Percentiles rank a stretch among this genome's conserved stretches.
Conservation (phyloP, 495 filamentous ascomycete genomes). For the Aspergillus steynii region DNA sequence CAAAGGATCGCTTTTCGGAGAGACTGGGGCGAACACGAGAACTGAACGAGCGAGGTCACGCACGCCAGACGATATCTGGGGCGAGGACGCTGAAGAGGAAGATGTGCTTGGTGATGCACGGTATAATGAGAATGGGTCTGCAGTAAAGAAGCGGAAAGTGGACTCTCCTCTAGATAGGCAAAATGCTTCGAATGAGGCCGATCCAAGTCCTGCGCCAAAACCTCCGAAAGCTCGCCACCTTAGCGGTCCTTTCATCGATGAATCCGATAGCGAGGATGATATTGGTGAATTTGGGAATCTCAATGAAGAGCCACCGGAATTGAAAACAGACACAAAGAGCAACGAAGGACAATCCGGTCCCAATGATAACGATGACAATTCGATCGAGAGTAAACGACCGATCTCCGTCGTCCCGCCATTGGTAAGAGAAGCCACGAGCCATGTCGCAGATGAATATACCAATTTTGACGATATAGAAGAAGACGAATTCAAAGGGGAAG, state of each 20-base stretch:
- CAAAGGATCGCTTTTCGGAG: slow-evolving; percentile 13
- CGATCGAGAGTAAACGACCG: slow-evolving; percentile 31
- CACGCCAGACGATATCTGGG: slow-evolving; percentile 42
- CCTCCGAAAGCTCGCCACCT: slow-evolving; percentile 18
- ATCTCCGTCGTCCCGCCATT: slow-evolving; percentile 36
- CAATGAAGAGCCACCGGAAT: slow-evolving; percentile 12
- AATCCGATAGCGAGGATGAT: slow-evolving; percentile 68
- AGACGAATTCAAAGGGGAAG: slow-evolving; percentile 35
- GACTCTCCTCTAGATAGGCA: slow-evolving; percentile 22
- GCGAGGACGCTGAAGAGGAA: slow-evolving; percentile 24
- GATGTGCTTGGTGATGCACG: slow-evolving; percentile 18
- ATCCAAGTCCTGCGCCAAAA: slow-evolving; percentile 5
- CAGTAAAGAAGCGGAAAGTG: slow-evolving; percentile 43
- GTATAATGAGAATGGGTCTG: slow-evolving; percentile 30
- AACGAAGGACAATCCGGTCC: slow-evolving; percentile 10
- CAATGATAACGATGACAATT: slow-evolving; percentile 46
- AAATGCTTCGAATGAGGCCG: slow-evolving; percentile 19
- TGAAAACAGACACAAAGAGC: slow-evolving; percentile 3
- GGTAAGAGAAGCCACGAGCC: slow-evolving; percentile 58
- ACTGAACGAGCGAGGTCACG: slow-evolving; percentile 16
- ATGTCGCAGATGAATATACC: slow-evolving; percentile 58
- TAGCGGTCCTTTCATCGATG: slow-evolving; percentile 62
- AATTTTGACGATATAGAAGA: slow-evolving; percentile 71
- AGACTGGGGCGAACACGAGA: not conserved
- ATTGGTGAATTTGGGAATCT: slow-evolving; percentile 26